Evolutionary conservation across 1,284 basidiomycete genomes (phyloP).

Genomic region (Leccinum pallidistipes): DNA sequence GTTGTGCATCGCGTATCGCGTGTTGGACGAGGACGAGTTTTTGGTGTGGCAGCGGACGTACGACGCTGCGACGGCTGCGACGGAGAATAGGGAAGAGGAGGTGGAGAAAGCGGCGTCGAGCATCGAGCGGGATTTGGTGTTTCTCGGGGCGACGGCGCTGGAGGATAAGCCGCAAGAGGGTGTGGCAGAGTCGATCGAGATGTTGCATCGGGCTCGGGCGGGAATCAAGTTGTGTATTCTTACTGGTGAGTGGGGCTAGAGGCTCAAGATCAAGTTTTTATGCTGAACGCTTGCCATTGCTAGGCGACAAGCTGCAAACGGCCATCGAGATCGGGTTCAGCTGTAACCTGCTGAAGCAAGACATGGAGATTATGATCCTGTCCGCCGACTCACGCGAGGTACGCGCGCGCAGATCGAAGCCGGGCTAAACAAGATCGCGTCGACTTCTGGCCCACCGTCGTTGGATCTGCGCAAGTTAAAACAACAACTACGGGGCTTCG

Average conservation of each 20-base stretch:
- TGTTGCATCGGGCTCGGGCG: conserved; percentile 84
- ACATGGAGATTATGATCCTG: conserved; percentile 97
- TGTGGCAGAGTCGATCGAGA: conserved; percentile 94
- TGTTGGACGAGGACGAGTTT: conserved; percentile 84
- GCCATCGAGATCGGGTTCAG: conserved; percentile 96
- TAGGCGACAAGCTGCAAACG: conserved; percentile 95
- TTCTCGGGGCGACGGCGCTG: conserved; percentile 93
- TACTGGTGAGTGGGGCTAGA: conserved; percentile 52
- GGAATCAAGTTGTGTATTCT: conserved; percentile 98
- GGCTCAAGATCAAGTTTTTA: not conserved
- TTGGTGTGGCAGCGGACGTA: conserved; percentile 78
- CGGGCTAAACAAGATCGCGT: conserved; percentile 93
- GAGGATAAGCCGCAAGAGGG: conserved; percentile 98
- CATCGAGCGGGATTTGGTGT: conserved; percentile 80
- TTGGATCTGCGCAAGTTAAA: conserved; percentile 42
- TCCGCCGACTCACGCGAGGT: conserved; percentile 69
- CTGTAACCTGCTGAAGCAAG: conserved; percentile 88
- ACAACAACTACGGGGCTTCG: conserved; percentile 54
- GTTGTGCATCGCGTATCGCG: conserved; percentile 85
- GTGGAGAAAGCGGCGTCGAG: conserved; percentile 89
- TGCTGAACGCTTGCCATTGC: not conserved
- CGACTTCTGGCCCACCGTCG: conserved; percentile 66
- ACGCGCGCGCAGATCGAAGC: conserved; percentile 89
- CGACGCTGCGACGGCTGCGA: conserved; percentile 77
- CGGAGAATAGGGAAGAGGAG: conserved; percentile 84